These are phyloP conservation scores for Coniosporium tulheliwenetii DNA, from an alignment of 2,329 filamentous ascomycete genomes.

Conservation along the genomic window DNA sequence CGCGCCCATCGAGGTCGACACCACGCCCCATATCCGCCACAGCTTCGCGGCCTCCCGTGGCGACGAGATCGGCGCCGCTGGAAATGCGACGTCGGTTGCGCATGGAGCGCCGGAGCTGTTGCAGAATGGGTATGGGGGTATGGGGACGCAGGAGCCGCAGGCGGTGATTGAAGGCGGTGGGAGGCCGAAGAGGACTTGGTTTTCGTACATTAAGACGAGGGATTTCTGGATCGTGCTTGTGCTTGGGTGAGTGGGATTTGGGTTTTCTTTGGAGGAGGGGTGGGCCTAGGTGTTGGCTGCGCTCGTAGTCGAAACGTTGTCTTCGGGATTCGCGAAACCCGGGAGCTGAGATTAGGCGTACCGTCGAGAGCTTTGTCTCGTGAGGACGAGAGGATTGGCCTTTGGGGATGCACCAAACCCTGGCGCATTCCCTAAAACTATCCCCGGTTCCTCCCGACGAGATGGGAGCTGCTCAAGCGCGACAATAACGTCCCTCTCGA, in stretches of 20 bases:
- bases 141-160: slow-evolving; percentile 18
- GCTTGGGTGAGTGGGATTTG: slow-evolving; percentile 41
- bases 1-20: slow-evolving; percentile 5
- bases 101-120: slow-evolving; percentile 22
- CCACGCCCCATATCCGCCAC: slow-evolving; percentile 13
- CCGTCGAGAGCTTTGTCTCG: too few relatives aligned
- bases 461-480: background rate
- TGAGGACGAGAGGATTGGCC: too few relatives aligned
- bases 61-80: slow-evolving; percentile 7
- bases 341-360: too few relatives aligned
- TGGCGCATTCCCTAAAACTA: too few relatives aligned
- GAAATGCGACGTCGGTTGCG: slow-evolving; percentile 3
- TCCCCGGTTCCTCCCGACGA: too few relatives aligned
- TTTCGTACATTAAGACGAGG: slow-evolving; percentile 61
- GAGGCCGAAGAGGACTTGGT: slow-evolving; percentile 28
- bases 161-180: slow-evolving; percentile 27
- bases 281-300: too few relatives aligned
- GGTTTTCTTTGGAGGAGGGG: too few relatives aligned
- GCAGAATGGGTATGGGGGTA: slow-evolving; percentile 4
- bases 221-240: slow-evolving; percentile 79
- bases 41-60: slow-evolving; percentile 8
- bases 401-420: too few relatives aligned
- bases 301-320: too few relatives aligned
- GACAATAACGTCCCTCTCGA: slow-evolving; percentile 7
- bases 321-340: too few relatives aligned